Percentiles rank a stretch among this genome's conserved stretches.
Evolutionary conservation across 495 filamentous ascomycete species (phyloP).

Genomic region (Lepidopterella palustris): DNA sequence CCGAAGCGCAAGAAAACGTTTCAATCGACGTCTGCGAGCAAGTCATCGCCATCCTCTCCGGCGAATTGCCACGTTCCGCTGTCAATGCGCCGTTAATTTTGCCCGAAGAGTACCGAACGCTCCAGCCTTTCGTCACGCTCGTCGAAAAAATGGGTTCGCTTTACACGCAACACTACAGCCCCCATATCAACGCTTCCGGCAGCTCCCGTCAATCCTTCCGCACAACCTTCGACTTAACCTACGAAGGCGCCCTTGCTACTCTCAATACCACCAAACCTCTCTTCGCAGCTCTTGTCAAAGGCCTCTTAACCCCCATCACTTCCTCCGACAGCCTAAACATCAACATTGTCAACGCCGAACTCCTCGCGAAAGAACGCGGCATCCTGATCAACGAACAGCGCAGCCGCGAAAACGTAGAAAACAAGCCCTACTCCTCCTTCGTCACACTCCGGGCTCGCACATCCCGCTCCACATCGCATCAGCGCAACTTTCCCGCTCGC

Average conservation of each 20-base stretch:
- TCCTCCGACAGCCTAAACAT: slow-evolving; percentile 55
- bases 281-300: slow-evolving; percentile 64
- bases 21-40: slow-evolving; percentile 67
- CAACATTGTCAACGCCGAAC: slow-evolving; percentile 67
- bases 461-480: slow-evolving; percentile 35
- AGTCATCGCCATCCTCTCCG: slow-evolving; percentile 59
- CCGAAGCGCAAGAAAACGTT: slow-evolving; percentile 74
- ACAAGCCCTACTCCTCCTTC: slow-evolving; percentile 50
- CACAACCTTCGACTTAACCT: slow-evolving; percentile 61
- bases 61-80: slow-evolving; percentile 59
- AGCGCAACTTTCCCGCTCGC: slow-evolving; percentile 31
- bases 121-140: slow-evolving; percentile 62
- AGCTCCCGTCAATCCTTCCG: slow-evolving; percentile 31
- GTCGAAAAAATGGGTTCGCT: slow-evolving; percentile 63
- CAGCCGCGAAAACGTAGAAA: slow-evolving; percentile 43
- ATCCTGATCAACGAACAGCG: slow-evolving; percentile 62
- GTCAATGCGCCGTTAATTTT: slow-evolving; percentile 70
- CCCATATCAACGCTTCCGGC: slow-evolving; percentile 18
- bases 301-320: slow-evolving; percentile 54
- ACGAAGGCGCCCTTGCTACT: slow-evolving; percentile 57
- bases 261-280: slow-evolving; percentile 62
- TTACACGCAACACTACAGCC: slow-evolving; percentile 62
- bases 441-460: slow-evolving; percentile 52
- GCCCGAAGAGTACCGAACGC: slow-evolving; percentile 61
- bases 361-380: slow-evolving; percentile 61